phyloP scores from a whole-genome alignment of 345 rosid genomes.

The Firmiana major region DNA sequence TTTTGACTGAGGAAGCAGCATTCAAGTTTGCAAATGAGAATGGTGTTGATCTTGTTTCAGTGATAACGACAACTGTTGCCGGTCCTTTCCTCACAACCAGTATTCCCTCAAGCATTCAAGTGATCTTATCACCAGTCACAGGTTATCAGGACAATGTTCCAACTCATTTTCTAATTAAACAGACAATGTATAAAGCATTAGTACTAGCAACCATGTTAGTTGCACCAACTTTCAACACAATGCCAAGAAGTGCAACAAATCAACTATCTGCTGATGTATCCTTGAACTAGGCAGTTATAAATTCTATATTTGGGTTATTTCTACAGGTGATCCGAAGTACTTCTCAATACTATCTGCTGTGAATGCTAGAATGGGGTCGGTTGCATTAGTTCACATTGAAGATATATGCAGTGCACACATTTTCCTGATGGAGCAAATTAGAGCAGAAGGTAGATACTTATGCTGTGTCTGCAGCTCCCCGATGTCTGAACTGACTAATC shows the following conservation, averaged over 20 bases:
- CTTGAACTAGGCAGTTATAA: neutral
- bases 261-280: neutral
- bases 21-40: slow-evolving; percentile 55
- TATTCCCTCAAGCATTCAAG: slow-evolving; percentile 71
- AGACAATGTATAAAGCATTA: neutral
- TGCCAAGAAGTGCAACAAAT: neutral
- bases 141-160: slow-evolving; percentile 26
- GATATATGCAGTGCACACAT: slow-evolving; percentile 72
- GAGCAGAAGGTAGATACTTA: slow-evolving; percentile 60
- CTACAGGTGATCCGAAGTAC: slow-evolving; percentile 50
- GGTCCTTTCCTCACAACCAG: slow-evolving; percentile 63
- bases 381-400: slow-evolving; percentile 70
- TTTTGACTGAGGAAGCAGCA: slow-evolving; percentile 73
- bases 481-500: slow-evolving; percentile 39
- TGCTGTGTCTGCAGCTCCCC: slow-evolving; percentile 48
- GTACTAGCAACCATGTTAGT: too few relatives aligned
- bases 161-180: neutral
- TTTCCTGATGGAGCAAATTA: slow-evolving; percentile 57
- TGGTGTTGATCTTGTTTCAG: slow-evolving; percentile 63
- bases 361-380: slow-evolving; percentile 67
- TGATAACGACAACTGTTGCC: slow-evolving; percentile 63
- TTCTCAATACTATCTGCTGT: slow-evolving; percentile 63
- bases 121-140: slow-evolving; percentile 70
- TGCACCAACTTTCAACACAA: neutral
- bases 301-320: slow-evolving; percentile 3